phyloP scores from a whole-genome alignment of 2,329 filamentous ascomycete species.

The Magnaporthiopsis rhizophila region DNA sequence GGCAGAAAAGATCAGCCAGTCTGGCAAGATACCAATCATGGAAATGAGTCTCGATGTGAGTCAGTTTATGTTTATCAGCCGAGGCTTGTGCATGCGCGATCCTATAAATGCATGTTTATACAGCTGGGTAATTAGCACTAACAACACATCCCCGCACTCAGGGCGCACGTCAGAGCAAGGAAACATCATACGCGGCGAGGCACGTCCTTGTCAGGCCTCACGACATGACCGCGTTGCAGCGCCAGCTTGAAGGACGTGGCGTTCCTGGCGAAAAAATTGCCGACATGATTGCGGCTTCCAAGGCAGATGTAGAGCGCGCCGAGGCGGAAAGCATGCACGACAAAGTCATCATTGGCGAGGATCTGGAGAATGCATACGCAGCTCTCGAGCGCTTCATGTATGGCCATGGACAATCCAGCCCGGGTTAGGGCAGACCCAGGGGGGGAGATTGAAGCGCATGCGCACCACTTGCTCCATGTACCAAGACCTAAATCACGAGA shows the following conservation, averaged over 20 bases:
- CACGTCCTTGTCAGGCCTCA: constrained; percentile 45
- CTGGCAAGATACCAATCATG: constrained; percentile 53
- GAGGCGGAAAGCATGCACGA: constrained; percentile 37
- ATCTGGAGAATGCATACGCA: constrained; percentile 39
- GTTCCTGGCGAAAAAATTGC: constrained; percentile 39
- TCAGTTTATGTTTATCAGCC: constrained; percentile 7
- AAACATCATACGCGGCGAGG: constrained; percentile 47
- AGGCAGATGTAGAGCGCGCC: constrained; percentile 34
- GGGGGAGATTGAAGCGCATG: neutral
- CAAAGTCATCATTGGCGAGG: constrained; percentile 41
- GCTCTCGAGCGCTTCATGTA: constrained; percentile 43
- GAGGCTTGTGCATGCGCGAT: constrained; percentile 5
- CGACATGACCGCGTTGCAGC: constrained; percentile 26
- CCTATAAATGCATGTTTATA: neutral
- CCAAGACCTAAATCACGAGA: neutral
- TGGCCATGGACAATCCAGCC: constrained; percentile 13
- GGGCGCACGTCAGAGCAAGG: constrained; percentile 49
- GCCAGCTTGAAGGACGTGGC: constrained; percentile 31
- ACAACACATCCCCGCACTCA: constrained; percentile 16
- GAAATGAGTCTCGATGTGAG: constrained; percentile 45
- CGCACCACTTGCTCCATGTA: neutral
- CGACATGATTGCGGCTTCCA: constrained; percentile 30
- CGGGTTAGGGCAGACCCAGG: neutral
- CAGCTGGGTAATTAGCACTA: neutral
- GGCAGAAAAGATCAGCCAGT: constrained; percentile 41